Conservation (phyloP, 352 stramenopile species). For the Phytopythium montanum region DNA sequence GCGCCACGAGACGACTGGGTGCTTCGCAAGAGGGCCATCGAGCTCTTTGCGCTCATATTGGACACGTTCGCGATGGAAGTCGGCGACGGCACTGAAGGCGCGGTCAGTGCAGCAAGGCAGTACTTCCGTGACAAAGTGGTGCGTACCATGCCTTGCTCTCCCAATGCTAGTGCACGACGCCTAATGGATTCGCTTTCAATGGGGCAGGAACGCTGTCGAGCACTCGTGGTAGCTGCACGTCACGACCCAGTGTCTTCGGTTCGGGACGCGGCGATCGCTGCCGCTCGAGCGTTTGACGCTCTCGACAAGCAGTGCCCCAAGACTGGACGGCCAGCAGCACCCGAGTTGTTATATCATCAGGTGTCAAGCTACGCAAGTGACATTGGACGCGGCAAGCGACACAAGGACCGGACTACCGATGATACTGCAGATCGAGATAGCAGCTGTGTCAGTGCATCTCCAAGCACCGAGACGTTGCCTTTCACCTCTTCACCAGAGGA, state of each 20-base stretch:
- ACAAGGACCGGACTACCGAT: not conserved
- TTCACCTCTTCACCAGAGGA: not conserved
- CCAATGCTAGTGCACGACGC: not conserved
- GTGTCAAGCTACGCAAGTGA: not conserved
- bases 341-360: not conserved
- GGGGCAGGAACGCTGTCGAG: conserved; percentile 29
- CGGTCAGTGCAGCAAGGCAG: conserved; percentile 11
- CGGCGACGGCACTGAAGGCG: conserved; percentile 2
- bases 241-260: conserved; percentile 54
- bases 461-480: not conserved
- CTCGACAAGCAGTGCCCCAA: conserved; percentile 31
- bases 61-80: conserved; percentile 37
- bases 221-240: conserved; percentile 37
- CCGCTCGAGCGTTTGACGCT: conserved; percentile 33
- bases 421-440: not conserved
- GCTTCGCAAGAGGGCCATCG: conserved; percentile 44
- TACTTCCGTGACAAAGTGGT: conserved; percentile 35
- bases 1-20: conserved; percentile 49
- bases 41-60: conserved; percentile 46
- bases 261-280: conserved; percentile 41
- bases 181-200: conserved; percentile 2
- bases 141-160: conserved; percentile 8
- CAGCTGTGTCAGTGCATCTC: not conserved
- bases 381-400: not conserved
- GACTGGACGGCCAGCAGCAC: not conserved